These are phyloP conservation scores for Trametes cubensis DNA, from an alignment of 768 basidiomycete species.

Conservation along the genomic window DNA sequence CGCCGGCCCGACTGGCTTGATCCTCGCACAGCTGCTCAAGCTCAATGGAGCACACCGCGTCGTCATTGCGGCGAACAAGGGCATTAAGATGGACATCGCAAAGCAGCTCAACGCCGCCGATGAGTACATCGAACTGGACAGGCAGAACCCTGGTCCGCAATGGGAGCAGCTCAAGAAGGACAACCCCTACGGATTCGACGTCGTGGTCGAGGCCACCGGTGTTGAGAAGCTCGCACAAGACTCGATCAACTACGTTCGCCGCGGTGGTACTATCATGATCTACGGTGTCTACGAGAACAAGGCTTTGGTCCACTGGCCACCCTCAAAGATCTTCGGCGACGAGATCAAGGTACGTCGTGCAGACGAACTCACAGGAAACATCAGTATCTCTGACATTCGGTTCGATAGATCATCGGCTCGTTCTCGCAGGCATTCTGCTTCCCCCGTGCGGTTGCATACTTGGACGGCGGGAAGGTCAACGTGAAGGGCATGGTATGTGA, in stretches of 20 bases:
- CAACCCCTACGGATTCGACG: slow-evolving; percentile 86
- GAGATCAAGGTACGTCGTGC: slow-evolving; percentile 56
- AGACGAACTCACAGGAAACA: background rate
- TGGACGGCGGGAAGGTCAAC: slow-evolving; percentile 83
- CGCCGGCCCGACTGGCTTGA: slow-evolving; percentile 87
- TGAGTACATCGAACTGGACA: slow-evolving; percentile 84
- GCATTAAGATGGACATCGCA: slow-evolving; percentile 88
- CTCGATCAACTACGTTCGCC: slow-evolving; percentile 85
- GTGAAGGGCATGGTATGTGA: slow-evolving; percentile 73
- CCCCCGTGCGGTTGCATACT: slow-evolving; percentile 87
- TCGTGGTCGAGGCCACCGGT: slow-evolving; percentile 68
- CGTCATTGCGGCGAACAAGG: slow-evolving; percentile 87
- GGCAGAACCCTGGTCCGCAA: slow-evolving; percentile 71
- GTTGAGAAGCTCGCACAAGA: slow-evolving; percentile 87
- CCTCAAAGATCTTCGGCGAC: slow-evolving; percentile 77
- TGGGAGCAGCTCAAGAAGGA: slow-evolving; percentile 82
- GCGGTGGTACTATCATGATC: slow-evolving; percentile 86
- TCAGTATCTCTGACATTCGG: background rate
- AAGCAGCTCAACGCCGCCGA: slow-evolving; percentile 78
- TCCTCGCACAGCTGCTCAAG: slow-evolving; percentile 86
- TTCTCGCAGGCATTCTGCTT: slow-evolving; percentile 91
- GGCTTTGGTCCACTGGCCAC: slow-evolving; percentile 84
- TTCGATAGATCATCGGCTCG: slow-evolving; percentile 82
- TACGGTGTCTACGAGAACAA: slow-evolving; percentile 92
- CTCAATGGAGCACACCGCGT: slow-evolving; percentile 81